Conservation (phyloP, 805 yeast genomes). For the Sugiyamaella americana region DNA sequence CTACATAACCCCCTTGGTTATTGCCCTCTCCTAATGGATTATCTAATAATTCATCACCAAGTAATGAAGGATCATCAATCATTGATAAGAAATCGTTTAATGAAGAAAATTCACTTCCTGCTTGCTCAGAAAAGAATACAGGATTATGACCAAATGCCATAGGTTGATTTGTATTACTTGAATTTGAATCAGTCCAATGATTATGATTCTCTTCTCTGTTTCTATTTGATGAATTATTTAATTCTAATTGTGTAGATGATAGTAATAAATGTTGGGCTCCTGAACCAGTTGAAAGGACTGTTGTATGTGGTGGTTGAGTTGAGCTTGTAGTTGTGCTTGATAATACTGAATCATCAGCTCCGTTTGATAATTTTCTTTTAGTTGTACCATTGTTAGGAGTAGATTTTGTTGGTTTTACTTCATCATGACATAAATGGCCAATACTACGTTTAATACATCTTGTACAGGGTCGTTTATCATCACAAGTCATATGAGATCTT, state of each 20-base stretch:
- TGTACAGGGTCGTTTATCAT: constrained; percentile 62
- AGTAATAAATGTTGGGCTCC: constrained; percentile 10
- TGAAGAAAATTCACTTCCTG: constrained; percentile 87
- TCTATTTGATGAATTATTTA: constrained; percentile 8
- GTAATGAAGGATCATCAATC: constrained; percentile 57
- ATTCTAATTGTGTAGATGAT: constrained; percentile 7
- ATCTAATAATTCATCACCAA: constrained; percentile 30
- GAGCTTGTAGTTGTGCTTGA: too few relatives aligned
- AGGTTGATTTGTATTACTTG: background rate
- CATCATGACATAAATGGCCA: constrained; percentile 81
- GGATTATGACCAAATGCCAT: constrained; percentile 37
- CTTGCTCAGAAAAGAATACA: constrained; percentile 82
- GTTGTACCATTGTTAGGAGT: background rate
- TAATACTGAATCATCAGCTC: background rate
- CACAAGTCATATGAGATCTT: constrained; percentile 91
- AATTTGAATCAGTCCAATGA: constrained; percentile 3
- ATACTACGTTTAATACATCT: constrained; percentile 83
- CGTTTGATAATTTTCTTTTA: background rate
- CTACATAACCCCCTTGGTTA: constrained; percentile 9
- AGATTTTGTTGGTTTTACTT: constrained; percentile 34
- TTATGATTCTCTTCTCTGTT: too few relatives aligned
- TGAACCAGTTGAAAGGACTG: background rate
- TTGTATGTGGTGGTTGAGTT: background rate
- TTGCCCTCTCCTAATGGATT: too few relatives aligned
- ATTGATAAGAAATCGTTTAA: constrained; percentile 82